phyloP scores from a whole-genome alignment of 306 rosid species.

The Arachis stenosperma region DNA sequence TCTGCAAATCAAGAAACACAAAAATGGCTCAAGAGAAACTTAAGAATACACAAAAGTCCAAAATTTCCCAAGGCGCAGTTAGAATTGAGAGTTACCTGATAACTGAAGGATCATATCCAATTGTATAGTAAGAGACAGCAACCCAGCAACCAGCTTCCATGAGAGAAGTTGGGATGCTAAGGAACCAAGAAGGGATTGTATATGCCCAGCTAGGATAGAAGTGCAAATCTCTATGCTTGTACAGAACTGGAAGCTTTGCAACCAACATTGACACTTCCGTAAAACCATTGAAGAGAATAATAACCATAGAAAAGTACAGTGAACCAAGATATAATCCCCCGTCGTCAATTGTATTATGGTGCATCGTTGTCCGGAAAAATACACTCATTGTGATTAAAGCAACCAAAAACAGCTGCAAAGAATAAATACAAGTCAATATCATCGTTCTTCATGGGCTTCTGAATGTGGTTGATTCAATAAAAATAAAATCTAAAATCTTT shows the following conservation, averaged over 20 bases:
- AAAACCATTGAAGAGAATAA: conserved; percentile 95
- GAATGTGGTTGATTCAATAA: too few relatives aligned
- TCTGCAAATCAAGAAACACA: conserved; percentile 58
- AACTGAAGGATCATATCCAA: conserved; percentile 93
- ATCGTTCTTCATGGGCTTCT: too few relatives aligned
- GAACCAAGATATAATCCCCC: conserved; percentile 93
- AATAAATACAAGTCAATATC: conserved; percentile 37
- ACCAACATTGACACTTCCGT: conserved; percentile 97
- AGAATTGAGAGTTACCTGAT: conserved; percentile 55
- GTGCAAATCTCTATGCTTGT: conserved; percentile 97
- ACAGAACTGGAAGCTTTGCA: conserved; percentile 93
- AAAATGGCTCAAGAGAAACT: conserved; percentile 36
- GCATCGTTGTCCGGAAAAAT: conserved; percentile 93
- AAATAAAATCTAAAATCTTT: not conserved
- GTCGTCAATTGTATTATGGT: conserved; percentile 80
- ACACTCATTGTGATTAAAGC: conserved; percentile 96
- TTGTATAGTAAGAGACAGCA: conserved; percentile 79
- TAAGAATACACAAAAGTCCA: conserved; percentile 28
- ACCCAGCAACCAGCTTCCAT: conserved; percentile 98
- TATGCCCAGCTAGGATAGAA: conserved; percentile 98
- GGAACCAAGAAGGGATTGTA: conserved; percentile 90
- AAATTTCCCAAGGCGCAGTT: too few relatives aligned
- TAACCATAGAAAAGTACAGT: conserved; percentile 94
- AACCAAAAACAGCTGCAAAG: conserved; percentile 84
- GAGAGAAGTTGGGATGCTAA: conserved; percentile 84